Evolutionary conservation across 2,329 filamentous ascomycete genomes (phyloP), one percentile per base, ranked within the genome.

Genomic region (Hypoxylon sp.): DNA sequence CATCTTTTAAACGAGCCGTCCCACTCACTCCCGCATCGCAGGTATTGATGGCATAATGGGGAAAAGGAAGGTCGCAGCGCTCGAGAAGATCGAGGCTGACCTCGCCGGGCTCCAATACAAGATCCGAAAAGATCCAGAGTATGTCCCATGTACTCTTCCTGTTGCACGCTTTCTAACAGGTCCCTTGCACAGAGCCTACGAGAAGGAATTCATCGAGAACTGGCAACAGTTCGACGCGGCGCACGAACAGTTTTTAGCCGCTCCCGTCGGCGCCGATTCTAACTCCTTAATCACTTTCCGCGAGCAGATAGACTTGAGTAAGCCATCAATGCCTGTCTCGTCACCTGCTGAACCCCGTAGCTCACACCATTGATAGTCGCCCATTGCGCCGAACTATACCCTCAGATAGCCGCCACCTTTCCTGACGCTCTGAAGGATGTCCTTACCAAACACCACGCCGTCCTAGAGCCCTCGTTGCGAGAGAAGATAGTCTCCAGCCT

Each of bases 81-180:
- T 97, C 75, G 93, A 97, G 78, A 97, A 97, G 83, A 87, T 97
- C 67, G 93, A 97, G 73, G 93, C 92, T 27, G 92, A 96, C 76
- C 81, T 96, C 83, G 88, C 92, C 63, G 95, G 89, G 76, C 80
- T 97, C 48, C 92, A 96, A 73, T 91, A 96, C 80, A 97, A 96
- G 79, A 92, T 97, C 72, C 86, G 89, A 64, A 85, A 88, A 74
- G 93, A 97, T 77, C 92, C 93, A 41, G 85, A 87, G 83, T 90
- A 81, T 72, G 84, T 74, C 10, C 23, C 43, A 15, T 38, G n/a
- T 11, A 15, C 42, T 26, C 15, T 15, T 9, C 21, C 9, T 1
- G 7, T 20, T 48, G 13, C 35, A 11, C 10, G 13, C 13, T 37
- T 15, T 38, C 55, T 58, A 47, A 57, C 46, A 13, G 13, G 18